Conservation (phyloP, 106 monocot species). For the Ottelia alismoides region DNA sequence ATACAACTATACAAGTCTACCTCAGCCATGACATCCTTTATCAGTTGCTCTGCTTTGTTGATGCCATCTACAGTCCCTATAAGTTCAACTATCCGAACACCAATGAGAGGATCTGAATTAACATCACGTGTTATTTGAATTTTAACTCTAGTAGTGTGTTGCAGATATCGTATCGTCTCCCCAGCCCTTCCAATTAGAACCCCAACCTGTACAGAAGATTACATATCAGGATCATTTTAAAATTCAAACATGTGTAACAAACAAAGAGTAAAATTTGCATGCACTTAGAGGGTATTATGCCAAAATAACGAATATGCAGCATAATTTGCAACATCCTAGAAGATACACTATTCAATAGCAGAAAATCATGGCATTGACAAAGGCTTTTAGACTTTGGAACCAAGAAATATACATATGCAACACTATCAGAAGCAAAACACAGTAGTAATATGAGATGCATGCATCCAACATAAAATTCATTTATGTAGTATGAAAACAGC, state of each 20-base stretch:
- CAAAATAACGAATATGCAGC: too few species aligned
- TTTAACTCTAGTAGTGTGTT: constrained; percentile 74
- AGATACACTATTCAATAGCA: too few species aligned
- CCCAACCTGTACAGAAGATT: constrained; percentile 64
- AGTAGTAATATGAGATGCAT: too few species aligned
- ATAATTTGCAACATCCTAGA: too few species aligned
- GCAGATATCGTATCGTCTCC: constrained; percentile 73
- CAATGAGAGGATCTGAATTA: constrained; percentile 44
- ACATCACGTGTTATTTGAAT: constrained; percentile 89
- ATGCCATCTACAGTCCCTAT: constrained; percentile 56
- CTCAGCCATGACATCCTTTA: constrained; percentile 91
- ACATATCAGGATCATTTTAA: neutral
- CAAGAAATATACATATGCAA: too few species aligned
- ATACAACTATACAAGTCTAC: constrained; percentile 24
- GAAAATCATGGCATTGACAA: too few species aligned
- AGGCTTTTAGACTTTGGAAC: neutral
- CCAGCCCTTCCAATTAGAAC: constrained; percentile 91
- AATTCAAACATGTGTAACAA: too few species aligned
- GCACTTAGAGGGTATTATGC: too few species aligned
- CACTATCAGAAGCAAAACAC: too few species aligned
- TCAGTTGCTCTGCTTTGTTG: constrained; percentile 73
- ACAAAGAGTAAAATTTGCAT: neutral
- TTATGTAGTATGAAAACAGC: too few species aligned
- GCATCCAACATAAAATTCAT: too few species aligned
- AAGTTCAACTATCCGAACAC: constrained; percentile 59